Percentiles rank a stretch among this genome's conserved stretches.
Conservation (phyloP, 495 filamentous ascomycete genomes). For the Neurospora sp. region DNA sequence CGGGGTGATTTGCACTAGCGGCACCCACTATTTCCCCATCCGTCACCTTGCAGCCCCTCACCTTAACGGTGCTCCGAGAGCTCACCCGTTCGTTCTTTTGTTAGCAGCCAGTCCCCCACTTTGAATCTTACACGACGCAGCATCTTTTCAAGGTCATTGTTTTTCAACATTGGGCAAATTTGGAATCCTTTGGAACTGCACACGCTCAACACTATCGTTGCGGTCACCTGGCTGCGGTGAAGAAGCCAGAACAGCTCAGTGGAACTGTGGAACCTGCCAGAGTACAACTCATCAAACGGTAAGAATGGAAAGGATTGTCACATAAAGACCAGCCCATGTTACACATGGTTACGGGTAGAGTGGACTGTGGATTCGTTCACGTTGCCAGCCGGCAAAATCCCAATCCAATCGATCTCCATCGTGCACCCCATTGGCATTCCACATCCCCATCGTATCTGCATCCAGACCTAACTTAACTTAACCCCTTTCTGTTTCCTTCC, state of each 20-base stretch:
- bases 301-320: background rate
- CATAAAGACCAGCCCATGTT: background rate
- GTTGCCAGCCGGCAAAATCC: background rate
- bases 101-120: background rate
- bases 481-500: background rate
- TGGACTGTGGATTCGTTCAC: background rate
- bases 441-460: background rate
- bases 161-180: background rate
- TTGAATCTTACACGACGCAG: background rate
- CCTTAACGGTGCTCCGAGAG: background rate
- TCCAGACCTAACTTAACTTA: background rate
- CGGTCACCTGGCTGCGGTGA: background rate
- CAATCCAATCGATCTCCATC: background rate
- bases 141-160: background rate
- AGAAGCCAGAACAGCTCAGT: background rate
- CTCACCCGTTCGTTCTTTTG: background rate
- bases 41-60: background rate
- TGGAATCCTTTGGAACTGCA: background rate
- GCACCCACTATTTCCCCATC: background rate
- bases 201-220: background rate
- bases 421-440: background rate
- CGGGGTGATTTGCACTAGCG: background rate
- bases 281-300: background rate
- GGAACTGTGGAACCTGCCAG: background rate
- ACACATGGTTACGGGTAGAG: background rate